phyloP scores from a whole-genome alignment of 2,329 filamentous ascomycete genomes.

The Ophiocordyceps sinensis region DNA sequence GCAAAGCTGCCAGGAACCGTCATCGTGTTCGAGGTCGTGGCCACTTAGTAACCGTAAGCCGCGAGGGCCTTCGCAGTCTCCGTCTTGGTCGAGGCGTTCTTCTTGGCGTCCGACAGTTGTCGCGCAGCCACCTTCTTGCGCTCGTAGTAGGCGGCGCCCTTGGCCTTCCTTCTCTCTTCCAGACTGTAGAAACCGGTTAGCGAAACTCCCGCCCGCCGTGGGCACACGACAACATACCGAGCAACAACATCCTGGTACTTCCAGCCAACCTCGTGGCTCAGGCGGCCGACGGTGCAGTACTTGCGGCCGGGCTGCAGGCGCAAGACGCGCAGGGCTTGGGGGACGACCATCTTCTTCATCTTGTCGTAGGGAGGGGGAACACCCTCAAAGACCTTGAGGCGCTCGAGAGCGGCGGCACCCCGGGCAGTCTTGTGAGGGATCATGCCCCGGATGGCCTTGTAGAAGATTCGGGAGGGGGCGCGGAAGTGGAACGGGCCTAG shows the following conservation, averaged over 20 bases:
- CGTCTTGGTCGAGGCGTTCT: slow-evolving; percentile 72
- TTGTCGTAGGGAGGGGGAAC: slow-evolving; percentile 98
- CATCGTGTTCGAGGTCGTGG: slow-evolving; percentile 13
- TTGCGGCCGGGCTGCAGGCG: slow-evolving; percentile 97
- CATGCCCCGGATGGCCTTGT: slow-evolving; percentile 99
- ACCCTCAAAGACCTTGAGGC: slow-evolving; percentile 99
- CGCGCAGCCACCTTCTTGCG: slow-evolving; percentile 95
- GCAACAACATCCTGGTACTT: slow-evolving; percentile 99
- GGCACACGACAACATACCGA: slow-evolving; percentile 51
- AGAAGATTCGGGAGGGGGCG: slow-evolving; percentile 98
- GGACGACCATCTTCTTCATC: slow-evolving; percentile 99
- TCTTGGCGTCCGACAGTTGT: slow-evolving; percentile 86
- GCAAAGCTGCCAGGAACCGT: slow-evolving; percentile 18
- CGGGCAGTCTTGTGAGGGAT: slow-evolving; percentile 99
- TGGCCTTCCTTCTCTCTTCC: slow-evolving; percentile 99
- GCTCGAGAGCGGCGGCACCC: slow-evolving; percentile 89
- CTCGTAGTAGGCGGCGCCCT: slow-evolving; percentile 98
- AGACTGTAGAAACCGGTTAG: slow-evolving; percentile 44
- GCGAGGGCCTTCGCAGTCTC: slow-evolving; percentile 83
- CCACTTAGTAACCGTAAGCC: slow-evolving; percentile 72
- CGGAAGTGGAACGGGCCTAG: slow-evolving; percentile 99
- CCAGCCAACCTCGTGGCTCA: slow-evolving; percentile 99
- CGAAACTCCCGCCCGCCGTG: not conserved
- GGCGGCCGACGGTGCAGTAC: slow-evolving; percentile 97
- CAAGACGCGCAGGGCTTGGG: slow-evolving; percentile 92